Evolutionary conservation across 495 filamentous ascomycete genomes (phyloP), one percentile per base, ranked within the genome.

Genomic region (Rhypophila decipiens): DNA sequence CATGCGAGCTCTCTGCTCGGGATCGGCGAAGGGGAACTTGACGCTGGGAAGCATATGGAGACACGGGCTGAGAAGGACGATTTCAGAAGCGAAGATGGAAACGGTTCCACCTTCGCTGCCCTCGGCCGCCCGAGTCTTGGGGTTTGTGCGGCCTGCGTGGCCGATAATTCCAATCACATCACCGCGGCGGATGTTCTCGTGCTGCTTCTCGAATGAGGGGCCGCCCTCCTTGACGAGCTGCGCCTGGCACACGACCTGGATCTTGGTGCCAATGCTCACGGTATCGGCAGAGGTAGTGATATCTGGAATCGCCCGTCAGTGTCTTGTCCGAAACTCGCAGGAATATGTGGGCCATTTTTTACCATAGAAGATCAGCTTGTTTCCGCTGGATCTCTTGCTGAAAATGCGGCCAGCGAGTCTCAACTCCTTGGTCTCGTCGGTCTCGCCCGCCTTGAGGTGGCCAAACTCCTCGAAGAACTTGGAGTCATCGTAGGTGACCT

Each of bases 21-120:
- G 84, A 59, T 97, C 90, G 72, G 91, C 88, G 71, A 96, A 86
- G 50, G 93, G 93, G 63, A 85, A 96, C 68, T 94, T 83, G 57
- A 94, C 88, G 45, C 84, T 83, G 23, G 93, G 93, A 45, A 99
- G 79, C 73, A 91, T 88, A 65, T 95, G 90, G 58, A 99, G 68
- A 70, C 91, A 97, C 9, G 93, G 93, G 12, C 89, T 83, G 40
- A 99, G 75, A 9, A 97, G 80, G 13, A 85, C 69, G 47, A 97
- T 74, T 67, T 95, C 83, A 29, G 74, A 83, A 7, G 94, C 93
- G 60, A 97, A 96, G 67, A 99, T 86, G 35, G 88, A 95, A 23
- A 97, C 77, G 67, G 97, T 90, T 50, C 93, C 93, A 23, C 86
- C 83, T 50, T 85, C 75, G 49, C 18, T 46, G 31, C 79, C 79